Conservation (phyloP, 768 basidiomycete genomes). For the Amanita phalloides region DNA sequence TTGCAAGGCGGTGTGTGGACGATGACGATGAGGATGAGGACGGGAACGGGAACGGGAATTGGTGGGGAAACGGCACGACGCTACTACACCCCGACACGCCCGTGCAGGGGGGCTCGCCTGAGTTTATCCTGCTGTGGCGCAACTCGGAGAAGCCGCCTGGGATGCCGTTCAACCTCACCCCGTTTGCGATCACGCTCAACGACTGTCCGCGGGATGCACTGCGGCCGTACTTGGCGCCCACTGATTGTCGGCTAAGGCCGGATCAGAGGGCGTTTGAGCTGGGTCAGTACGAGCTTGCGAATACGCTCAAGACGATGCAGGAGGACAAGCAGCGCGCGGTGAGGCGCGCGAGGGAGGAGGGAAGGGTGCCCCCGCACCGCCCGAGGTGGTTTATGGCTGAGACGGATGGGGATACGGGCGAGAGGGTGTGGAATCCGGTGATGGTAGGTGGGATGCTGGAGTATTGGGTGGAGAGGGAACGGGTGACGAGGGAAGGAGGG, state of each 20-base stretch:
- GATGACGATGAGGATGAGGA: constrained; percentile 23
- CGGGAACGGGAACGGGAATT: not conserved
- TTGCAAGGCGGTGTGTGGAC: constrained; percentile 63
- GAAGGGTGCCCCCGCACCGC: constrained; percentile 54
- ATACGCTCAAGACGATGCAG: constrained; percentile 65
- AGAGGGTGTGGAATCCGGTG: constrained; percentile 76
- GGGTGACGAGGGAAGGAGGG: constrained; percentile 36
- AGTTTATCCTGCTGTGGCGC: constrained; percentile 84
- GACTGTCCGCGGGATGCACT: constrained; percentile 69
- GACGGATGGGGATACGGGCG: constrained; percentile 82
- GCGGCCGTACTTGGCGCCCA: constrained; percentile 67
- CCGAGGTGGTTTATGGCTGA: constrained; percentile 84
- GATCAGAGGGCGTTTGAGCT: constrained; percentile 93
- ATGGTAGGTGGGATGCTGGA: constrained; percentile 38
- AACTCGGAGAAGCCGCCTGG: constrained; percentile 73
- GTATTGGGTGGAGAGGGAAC: constrained; percentile 80
- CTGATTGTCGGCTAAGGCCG: constrained; percentile 86
- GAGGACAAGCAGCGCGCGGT: constrained; percentile 79
- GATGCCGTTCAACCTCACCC: constrained; percentile 91
- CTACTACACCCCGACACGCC: constrained; percentile 69
- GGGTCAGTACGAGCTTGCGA: constrained; percentile 78
- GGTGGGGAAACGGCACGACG: constrained; percentile 10
- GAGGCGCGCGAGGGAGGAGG: constrained; percentile 66
- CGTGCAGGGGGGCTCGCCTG: constrained; percentile 34
- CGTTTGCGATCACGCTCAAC: constrained; percentile 88